Conservation (phyloP, 805 yeast genomes). For the Aciculoconidium aculeatum region DNA sequence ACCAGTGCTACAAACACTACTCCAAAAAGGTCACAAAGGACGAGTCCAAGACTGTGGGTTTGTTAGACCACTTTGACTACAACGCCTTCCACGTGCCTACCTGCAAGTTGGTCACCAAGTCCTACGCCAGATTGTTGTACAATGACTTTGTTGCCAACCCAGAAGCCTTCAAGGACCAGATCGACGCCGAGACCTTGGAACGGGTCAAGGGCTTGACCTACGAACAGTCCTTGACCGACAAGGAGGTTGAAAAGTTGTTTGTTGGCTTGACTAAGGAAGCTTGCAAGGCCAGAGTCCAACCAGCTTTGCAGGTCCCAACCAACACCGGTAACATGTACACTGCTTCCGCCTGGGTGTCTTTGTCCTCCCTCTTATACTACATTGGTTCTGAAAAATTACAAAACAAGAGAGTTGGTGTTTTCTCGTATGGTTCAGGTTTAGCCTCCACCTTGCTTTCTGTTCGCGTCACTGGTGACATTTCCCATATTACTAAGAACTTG, state of each 20-base stretch:
- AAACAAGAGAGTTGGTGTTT: constrained; percentile 81
- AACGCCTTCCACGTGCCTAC: constrained; percentile 98
- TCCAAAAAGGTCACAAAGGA: constrained; percentile 60
- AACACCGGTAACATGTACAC: constrained; percentile 99
- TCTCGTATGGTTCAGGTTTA: constrained; percentile 97
- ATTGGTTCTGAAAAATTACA: constrained; percentile 71
- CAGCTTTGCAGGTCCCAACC: constrained; percentile 83
- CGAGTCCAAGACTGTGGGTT: constrained; percentile 49
- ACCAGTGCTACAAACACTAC: constrained; percentile 77
- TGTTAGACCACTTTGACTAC: constrained; percentile 73
- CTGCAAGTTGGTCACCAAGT: constrained; percentile 89
- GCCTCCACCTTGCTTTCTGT: constrained; percentile 86
- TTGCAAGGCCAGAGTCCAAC: constrained; percentile 63
- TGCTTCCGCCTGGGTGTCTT: constrained; percentile 83
- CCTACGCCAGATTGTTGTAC: constrained; percentile 86
- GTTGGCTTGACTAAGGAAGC: constrained; percentile 68
- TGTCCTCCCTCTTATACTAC: constrained; percentile 73
- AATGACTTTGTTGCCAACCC: constrained; percentile 80
- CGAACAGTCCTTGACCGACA: constrained; percentile 76
- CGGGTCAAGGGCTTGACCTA: constrained; percentile 52
- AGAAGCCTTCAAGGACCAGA: constrained; percentile 39
- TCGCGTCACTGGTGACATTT: constrained; percentile 74
- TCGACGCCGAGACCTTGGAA: constrained; percentile 48
- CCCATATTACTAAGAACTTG: constrained; percentile 56
- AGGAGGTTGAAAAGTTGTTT: constrained; percentile 77